Base-by-base conservation (phyloP, 2,329 filamentous ascomycete species). In the Ceratocystis papillata region DNA sequence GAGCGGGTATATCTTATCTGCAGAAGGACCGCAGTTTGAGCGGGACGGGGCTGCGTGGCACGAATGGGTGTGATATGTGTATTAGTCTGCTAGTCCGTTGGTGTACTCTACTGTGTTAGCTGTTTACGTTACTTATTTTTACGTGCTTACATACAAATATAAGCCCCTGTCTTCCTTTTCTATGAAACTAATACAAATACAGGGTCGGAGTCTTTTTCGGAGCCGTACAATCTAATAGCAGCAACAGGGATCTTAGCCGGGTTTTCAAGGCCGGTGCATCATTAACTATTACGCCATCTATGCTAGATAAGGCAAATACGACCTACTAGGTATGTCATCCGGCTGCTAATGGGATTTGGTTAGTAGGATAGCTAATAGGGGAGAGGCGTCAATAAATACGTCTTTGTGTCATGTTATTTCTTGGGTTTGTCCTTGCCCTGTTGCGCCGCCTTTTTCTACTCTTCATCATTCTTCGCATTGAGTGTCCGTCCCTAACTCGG, bases 1-100 rank as follows among this genome's bases (percentile, higher is more conserved):
- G 69, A 61, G 76, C 41, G 84, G 83, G 0, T 82, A 86, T 69
- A 75, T 86, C 28, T 48, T 80, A 1, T 77, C 79, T 22, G 78
- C 79, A 2, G 83, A 87, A 71, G 83, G 83, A 0, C 79, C 80
- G 5, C 78, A 80, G 70, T 76, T 73, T 64, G 71, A 71, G 30
- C 69, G 70, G 66, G 62, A 72, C 33, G 70, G 71, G 4, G 68
- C 69, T 4, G 68, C 64, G 3, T 73, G 72, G 72, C 70, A 70
- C 44, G 69, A 72, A n/a, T 73, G 72, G 72, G 69, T 69, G 5
- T 72, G 68, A 62, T 37, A 3, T 2, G 12, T 10, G 20, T 12
- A 20, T 8, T 22, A 1, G 46, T 6, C 20, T n/a, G 45, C 45
- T n/a, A 20, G 45, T 48, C 15, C 15, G 45, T 12, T 7, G n/a